Conservation (phyloP, 163 green algal genomes). For the Chlorella variabilis region DNA sequence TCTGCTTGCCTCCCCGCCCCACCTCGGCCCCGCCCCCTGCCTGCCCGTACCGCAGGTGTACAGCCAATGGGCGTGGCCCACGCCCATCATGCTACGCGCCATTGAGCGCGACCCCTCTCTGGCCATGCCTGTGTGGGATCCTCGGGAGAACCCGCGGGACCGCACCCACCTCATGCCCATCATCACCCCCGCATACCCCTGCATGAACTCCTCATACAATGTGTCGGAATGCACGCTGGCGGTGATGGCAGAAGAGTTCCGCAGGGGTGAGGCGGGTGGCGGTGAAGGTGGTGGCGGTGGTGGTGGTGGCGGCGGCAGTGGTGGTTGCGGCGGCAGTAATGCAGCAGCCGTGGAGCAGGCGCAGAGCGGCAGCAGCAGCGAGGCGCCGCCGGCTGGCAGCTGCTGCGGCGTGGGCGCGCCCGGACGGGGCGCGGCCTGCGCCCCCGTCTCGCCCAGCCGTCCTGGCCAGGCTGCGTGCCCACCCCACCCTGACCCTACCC, state of each 20-base stretch:
- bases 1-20: neutral
- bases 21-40: neutral
- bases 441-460: too few relatives aligned
- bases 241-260: conserved; percentile 76
- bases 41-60: conserved; percentile 63
- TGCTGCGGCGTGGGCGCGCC: too few relatives aligned
- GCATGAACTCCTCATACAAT: conserved; percentile 97
- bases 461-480: neutral
- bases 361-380: too few relatives aligned
- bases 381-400: too few relatives aligned
- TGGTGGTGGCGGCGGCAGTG: too few relatives aligned
- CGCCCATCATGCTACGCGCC: conserved; percentile 85
- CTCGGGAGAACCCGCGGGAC: conserved; percentile 80
- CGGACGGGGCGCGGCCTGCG: too few relatives aligned
- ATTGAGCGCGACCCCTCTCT: conserved; percentile 82
- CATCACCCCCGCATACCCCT: conserved; percentile 97
- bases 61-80: conserved; percentile 89
- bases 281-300: neutral
- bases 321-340: too few relatives aligned
- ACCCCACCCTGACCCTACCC: neutral
- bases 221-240: conserved; percentile 89
- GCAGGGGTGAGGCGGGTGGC: conserved; percentile 32
- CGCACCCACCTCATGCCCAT: conserved; percentile 95
- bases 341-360: too few relatives aligned
- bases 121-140: conserved; percentile 87